Evolutionary conservation across 2,329 filamentous ascomycete genomes (phyloP), one percentile per base, ranked within the genome.

Genomic region (Fusarium citri): DNA sequence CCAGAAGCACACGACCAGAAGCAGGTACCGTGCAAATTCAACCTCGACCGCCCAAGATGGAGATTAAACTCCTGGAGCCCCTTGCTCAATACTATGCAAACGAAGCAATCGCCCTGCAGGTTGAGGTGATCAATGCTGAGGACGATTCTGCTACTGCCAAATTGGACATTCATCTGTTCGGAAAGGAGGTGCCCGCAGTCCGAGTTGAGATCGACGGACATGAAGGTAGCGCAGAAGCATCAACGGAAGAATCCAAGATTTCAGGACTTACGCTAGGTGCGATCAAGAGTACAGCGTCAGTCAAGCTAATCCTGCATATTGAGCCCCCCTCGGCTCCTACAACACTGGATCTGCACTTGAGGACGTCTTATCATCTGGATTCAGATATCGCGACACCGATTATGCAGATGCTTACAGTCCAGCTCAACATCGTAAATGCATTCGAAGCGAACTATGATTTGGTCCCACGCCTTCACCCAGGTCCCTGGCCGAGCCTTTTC

Each of bases 361-460:
- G 90, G 69, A 89, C 92, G 3, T 85, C 89, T 9, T 99, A 99
- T 77, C 89, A 92, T 74, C 85, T 98, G 3, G 83, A 90, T 5
- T 92, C 92, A 8, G 94, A 98, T 76, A 83, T 89, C 1, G 91
- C 92, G 53, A 97, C 94, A 2, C 90, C 91, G 2, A 91, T 98
- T 41, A 89, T 90, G 40, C 95, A 97, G 78, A 88, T 87, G 4
- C 81, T 91, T 23, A 85, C 88, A 2, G 86, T 92, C 41, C 89
- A 91, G 55, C 79, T 98, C 8, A 87, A 89, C 40, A 87, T 98
- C 58, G 89, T 93, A 56, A 91, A 89, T 51, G 94, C 95, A 0
- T 98, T 99, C 74, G 94, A 97, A 80, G 93, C 94, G 18, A 96
- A 92, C 75, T 98, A 97, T 78, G 93, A 97, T 67, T 89, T 98